Percentiles rank a stretch among this genome's conserved stretches.
phyloP scores from a whole-genome alignment of 352 stramenopile species.

The Globisporangium camurandrum region DNA sequence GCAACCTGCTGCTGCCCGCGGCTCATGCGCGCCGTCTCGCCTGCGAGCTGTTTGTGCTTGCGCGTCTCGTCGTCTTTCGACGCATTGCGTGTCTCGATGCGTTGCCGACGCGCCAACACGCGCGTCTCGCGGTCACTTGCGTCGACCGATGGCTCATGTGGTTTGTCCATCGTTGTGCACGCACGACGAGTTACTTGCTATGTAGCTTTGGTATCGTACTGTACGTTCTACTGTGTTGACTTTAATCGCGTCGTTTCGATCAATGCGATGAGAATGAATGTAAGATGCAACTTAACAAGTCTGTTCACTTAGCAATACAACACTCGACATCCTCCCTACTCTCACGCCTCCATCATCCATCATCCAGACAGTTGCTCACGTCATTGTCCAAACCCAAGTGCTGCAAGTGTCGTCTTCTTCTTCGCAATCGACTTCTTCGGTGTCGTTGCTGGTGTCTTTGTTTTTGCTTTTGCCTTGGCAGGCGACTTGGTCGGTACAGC shows the following conservation, averaged over 20 bases:
- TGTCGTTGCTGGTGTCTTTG: not conserved
- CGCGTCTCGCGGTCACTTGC: conserved; percentile 52
- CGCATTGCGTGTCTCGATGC: conserved; percentile 72
- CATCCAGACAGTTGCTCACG: not conserved
- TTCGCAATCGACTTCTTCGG: conserved; percentile 7
- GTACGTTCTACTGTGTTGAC: no score
- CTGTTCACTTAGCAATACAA: no score
- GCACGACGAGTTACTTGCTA: no score
- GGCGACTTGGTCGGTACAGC: not conserved
- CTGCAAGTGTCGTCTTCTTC: conserved; percentile 13
- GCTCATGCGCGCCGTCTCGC: conserved; percentile 58
- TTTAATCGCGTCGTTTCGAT: no score
- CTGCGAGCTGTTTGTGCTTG: conserved; percentile 59
- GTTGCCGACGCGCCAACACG: conserved; percentile 52
- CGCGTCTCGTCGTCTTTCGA: conserved; percentile 73
- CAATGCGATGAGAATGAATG: no score
- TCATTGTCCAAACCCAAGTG: conserved; percentile 5
- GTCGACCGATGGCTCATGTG: conserved; percentile 25
- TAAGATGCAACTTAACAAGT: no score
- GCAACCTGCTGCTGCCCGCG: conserved; percentile 70
- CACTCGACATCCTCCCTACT: not conserved
- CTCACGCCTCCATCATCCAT: not conserved
- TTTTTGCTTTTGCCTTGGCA: not conserved
- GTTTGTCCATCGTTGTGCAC: conserved; percentile 37
- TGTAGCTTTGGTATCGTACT: no score